A percentile compares a stretch with the other conserved stretches of the same genome.
Evolutionary conservation across 768 basidiomycete genomes (phyloP).

Genomic region (Suillus tomentosus): DNA sequence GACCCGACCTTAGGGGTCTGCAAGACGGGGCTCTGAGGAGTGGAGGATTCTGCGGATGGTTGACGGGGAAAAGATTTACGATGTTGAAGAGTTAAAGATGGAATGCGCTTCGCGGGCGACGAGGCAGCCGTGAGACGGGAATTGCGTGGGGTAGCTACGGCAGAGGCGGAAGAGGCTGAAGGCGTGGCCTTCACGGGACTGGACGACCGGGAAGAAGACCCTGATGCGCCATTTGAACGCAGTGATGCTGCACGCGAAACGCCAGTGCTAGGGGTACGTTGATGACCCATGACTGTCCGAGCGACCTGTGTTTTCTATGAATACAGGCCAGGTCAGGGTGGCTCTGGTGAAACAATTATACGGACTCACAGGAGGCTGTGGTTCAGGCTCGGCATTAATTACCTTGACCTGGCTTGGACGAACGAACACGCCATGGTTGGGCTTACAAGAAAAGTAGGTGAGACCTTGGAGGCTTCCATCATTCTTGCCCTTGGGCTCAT

Average conservation of each 20-base stretch:
- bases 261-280: slow-evolving; percentile 57
- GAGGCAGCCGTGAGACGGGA: slow-evolving; percentile 36
- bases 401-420: slow-evolving; percentile 82
- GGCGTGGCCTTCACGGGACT: slow-evolving; percentile 58
- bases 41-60: slow-evolving; percentile 39
- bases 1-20: slow-evolving; percentile 34
- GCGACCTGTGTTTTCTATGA: slow-evolving; percentile 30
- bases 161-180: slow-evolving; percentile 30
- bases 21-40: slow-evolving; percentile 31
- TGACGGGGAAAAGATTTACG: slow-evolving; percentile 53
- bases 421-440: slow-evolving; percentile 85
- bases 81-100: slow-evolving; percentile 48
- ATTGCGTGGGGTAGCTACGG: slow-evolving; percentile 28
- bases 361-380: slow-evolving; percentile 26
- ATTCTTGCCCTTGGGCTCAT: slow-evolving; percentile 88
- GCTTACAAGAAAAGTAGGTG: slow-evolving; percentile 79
- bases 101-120: slow-evolving; percentile 62
- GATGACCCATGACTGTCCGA: slow-evolving; percentile 51
- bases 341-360: neutral
- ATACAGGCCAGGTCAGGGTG: neutral
- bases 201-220: slow-evolving; percentile 58
- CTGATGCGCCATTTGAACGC: slow-evolving; percentile 42
- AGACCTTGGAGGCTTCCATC: slow-evolving; percentile 84
- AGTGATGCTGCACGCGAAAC: slow-evolving; percentile 41
- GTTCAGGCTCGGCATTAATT: slow-evolving; percentile 38